phyloP scores from a whole-genome alignment of 768 basidiomycete genomes.

The Russula sp. region DNA sequence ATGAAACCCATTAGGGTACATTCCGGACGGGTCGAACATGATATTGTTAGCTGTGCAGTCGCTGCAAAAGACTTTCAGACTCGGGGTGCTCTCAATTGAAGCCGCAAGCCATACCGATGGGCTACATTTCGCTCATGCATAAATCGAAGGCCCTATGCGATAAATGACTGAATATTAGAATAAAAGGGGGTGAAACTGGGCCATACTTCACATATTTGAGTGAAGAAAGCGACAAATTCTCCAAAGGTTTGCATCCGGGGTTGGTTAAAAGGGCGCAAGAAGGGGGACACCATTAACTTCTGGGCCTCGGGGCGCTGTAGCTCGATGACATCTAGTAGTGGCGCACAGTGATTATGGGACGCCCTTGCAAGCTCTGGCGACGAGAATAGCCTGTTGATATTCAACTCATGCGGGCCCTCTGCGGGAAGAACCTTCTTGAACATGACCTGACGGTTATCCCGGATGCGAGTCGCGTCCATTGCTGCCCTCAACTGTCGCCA shows the following conservation, averaged over 20 bases:
- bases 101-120: constrained; percentile 27
- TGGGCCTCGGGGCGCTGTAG: constrained; percentile 10
- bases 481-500: constrained; percentile 5
- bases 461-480: constrained; percentile 13
- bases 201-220: constrained; percentile 33
- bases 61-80: not conserved
- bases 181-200: not conserved
- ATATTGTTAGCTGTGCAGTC: constrained; percentile 24
- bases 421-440: constrained; percentile 8
- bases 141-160: constrained; percentile 26
- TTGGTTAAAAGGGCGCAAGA: constrained; percentile 27
- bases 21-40: constrained; percentile 28
- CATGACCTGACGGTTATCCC: constrained; percentile 14
- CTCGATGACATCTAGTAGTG: constrained; percentile 25
- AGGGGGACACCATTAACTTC: constrained; percentile 33
- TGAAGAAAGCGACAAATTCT: constrained; percentile 32
- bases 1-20: constrained; percentile 32
- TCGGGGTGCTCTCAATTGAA: too few species aligned
- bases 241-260: constrained; percentile 34
- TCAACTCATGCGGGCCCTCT: constrained; percentile 14
- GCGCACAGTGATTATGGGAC: constrained; percentile 29
- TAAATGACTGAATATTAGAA: too few species aligned
- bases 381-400: constrained; percentile 10
- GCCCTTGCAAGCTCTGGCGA: constrained; percentile 24
- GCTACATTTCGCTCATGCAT: constrained; percentile 27